Evolutionary conservation across 169 alveolate genomes (phyloP).

Genomic region (Perkinsus olseni): DNA sequence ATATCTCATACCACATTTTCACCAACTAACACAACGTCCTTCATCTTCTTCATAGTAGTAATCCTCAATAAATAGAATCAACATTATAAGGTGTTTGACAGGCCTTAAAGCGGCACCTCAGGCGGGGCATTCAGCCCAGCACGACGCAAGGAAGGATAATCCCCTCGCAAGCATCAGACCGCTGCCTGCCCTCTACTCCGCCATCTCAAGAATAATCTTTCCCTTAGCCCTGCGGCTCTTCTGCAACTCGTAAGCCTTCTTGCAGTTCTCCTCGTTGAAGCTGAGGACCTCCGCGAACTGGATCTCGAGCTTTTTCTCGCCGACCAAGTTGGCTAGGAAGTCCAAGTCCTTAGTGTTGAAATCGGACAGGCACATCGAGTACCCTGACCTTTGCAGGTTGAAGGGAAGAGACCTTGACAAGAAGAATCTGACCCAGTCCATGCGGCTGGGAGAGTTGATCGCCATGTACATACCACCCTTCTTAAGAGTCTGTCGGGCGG

Average conservation of each 20-base stretch:
- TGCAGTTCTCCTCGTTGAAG: neutral
- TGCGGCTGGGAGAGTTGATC: neutral
- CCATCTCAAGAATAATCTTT: neutral
- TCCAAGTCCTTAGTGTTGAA: neutral
- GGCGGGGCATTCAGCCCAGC: too few relatives aligned
- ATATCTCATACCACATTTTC: neutral
- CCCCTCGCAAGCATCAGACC: neutral
- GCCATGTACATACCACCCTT: neutral
- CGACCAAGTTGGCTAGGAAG: neutral
- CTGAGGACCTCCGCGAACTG: neutral
- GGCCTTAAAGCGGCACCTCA: too few relatives aligned
- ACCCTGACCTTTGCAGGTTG: neutral
- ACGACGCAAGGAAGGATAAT: neutral
- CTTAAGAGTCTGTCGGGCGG: neutral
- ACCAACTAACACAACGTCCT: neutral
- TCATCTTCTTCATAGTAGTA: too few relatives aligned
- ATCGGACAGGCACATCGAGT: neutral
- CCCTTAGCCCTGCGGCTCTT: neutral
- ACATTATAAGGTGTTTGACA: too few relatives aligned
- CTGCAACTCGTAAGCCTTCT: neutral
- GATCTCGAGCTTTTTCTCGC: neutral
- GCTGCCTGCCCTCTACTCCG: too few relatives aligned
- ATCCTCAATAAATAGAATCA: too few relatives aligned
- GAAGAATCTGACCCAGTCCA: neutral
- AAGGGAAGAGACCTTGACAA: neutral